Percentiles rank a stretch among this genome's conserved stretches.
Conservation (phyloP, 2,329 filamentous ascomycete species). For the Diaporthe sp. region DNA sequence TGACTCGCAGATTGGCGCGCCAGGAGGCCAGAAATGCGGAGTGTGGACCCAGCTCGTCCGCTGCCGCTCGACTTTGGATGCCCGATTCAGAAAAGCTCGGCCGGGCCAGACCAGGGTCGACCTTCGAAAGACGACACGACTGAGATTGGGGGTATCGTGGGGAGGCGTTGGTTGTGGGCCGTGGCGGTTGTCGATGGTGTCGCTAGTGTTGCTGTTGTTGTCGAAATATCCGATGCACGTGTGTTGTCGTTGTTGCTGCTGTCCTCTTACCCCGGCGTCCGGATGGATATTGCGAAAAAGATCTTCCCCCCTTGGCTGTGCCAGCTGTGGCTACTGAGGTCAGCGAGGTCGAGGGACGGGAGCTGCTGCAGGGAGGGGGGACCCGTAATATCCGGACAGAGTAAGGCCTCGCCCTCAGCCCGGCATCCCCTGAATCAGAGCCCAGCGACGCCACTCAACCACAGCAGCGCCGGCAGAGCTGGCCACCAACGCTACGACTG, state of each 20-base stretch:
- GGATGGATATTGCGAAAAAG: neutral
- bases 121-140: neutral
- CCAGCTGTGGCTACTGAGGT: constrained; percentile 14
- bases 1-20: constrained; percentile 29
- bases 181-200: neutral
- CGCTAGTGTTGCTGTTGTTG: neutral
- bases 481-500: neutral
- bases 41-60: constrained; percentile 16
- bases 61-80: constrained; percentile 31
- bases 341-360: constrained; percentile 7
- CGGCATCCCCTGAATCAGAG: constrained; percentile 5
- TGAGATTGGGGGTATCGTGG: constrained; percentile 14
- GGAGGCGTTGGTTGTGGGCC: neutral
- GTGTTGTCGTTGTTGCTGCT: neutral
- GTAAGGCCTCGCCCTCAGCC: neutral
- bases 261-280: neutral
- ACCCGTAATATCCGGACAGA: constrained; percentile 13
- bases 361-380: constrained; percentile 4
- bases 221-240: neutral
- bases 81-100: constrained; percentile 30
- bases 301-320: neutral
- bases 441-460: neutral
- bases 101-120: constrained; percentile 23
- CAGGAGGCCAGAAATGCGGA: constrained; percentile 27
- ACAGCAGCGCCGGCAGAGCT: neutral